Base-by-base conservation (phyloP, 2,329 filamentous ascomycete genomes). In the Pseudofabraea citricarpa region DNA sequence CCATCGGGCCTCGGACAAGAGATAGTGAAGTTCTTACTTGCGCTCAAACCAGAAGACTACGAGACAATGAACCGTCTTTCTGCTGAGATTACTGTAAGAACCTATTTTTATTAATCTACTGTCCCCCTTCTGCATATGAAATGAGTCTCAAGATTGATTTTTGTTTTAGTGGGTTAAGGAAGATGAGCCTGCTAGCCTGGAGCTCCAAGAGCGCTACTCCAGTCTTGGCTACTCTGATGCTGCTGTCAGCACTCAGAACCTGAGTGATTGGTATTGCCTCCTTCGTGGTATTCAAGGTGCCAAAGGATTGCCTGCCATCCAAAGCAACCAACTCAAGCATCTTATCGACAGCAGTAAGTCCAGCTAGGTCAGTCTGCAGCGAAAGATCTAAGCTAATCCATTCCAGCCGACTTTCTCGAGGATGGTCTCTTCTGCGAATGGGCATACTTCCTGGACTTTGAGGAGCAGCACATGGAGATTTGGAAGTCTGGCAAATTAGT, bases 361-460 rank as follows among this genome's bases (percentile, higher is more conserved):
- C n/a, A n/a, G n/a, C n/a, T n/a, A n/a, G 3, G 10, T 10, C 10
- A 29, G 26, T 29, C 26, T 29, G n/a, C 10, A 16, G 10, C 18
- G 13, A 35, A 3, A 9, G 10, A 9, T 13, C 13, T 10, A 6
- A 9, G 16, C 32, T 35, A 9, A 35, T 35, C 10, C 18, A 3
- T 15, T 3, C 2, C 15, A 41, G 43, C 36, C 7, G 15, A 32
- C 10, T 47, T 47, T 32, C 39, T 43, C 24, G n/a, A 40, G 13
- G 44, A 47, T 16, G 22, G 20, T 4, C 15, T 43, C 6, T 40
- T 47, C 27, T 47, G 40, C 20, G 40, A 43, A 36, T 47, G 36
- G 40, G 27, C 40, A 6, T 47, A 47, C 23, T 47, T 47, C 36
- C 40, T 47, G 24, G 44, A 47, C 31, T 43, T 46, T 23, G 44